Percentiles rank a stretch among this genome's conserved stretches.
Evolutionary conservation across 2,329 filamentous ascomycete species (phyloP).

Genomic region (Phyllosticta citrichinensis): DNA sequence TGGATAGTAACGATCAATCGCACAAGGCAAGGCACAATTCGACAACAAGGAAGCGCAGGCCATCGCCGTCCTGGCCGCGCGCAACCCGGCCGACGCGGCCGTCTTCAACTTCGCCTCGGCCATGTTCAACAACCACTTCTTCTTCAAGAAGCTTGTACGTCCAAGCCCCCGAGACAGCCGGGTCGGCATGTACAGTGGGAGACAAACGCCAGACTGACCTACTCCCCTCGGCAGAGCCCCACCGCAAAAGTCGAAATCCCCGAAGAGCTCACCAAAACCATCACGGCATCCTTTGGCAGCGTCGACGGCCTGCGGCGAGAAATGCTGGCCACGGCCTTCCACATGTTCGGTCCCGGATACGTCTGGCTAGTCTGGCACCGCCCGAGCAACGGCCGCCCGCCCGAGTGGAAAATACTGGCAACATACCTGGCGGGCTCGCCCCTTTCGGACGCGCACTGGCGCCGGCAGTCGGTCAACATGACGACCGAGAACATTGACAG

Average conservation of each 20-base stretch:
- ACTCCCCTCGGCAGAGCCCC: constrained; percentile 10
- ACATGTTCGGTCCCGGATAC: constrained; percentile 96
- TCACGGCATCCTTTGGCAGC: constrained; percentile 67
- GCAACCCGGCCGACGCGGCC: constrained; percentile 65
- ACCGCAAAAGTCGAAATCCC: constrained; percentile 39
- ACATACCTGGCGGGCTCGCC: constrained; percentile 91
- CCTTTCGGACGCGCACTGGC: constrained; percentile 74
- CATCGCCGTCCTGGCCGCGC: constrained; percentile 65
- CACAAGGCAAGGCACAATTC: constrained; percentile 45
- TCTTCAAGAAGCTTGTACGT: constrained; percentile 52
- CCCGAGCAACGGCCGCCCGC: constrained; percentile 33
- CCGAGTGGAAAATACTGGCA: constrained; percentile 57
- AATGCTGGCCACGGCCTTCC: constrained; percentile 67
- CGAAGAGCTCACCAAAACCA: constrained; percentile 43
- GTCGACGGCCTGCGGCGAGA: constrained; percentile 72
- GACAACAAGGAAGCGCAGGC: constrained; percentile 53
- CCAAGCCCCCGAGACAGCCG: background rate
- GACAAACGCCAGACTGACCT: constrained; percentile 3
- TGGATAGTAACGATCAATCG: constrained; percentile 3
- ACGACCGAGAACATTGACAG: constrained; percentile 44
- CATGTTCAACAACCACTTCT: constrained; percentile 85
- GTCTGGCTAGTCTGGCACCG: constrained; percentile 70
- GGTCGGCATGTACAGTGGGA: constrained; percentile 10
- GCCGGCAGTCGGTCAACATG: constrained; percentile 59
- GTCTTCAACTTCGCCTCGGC: constrained; percentile 96